Evolutionary conservation across 73 alveolate genomes (phyloP).

Genomic region (Paramecium sexaurelia): DNA sequence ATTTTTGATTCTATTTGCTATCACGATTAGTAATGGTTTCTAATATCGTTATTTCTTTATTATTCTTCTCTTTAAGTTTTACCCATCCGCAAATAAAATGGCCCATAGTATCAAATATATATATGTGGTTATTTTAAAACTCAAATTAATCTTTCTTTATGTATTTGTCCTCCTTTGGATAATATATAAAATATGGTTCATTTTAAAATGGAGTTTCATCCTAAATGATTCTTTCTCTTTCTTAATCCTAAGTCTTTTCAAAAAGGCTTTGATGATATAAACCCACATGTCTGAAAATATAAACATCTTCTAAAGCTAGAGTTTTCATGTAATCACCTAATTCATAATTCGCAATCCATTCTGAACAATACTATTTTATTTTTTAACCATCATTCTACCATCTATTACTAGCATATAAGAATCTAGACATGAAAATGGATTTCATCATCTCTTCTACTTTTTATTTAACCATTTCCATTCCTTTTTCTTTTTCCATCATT

Average conservation of each 20-base stretch:
- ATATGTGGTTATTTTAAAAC: background rate
- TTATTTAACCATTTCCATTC: background rate
- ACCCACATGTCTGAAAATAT: slow-evolving; percentile 14
- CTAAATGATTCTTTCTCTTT: background rate
- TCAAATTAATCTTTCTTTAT: background rate
- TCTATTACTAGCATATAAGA: background rate
- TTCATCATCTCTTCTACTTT: background rate
- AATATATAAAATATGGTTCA: background rate
- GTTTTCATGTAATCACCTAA: background rate
- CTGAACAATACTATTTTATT: background rate
- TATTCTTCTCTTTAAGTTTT: background rate
- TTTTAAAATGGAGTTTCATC: background rate
- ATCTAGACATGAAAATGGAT: background rate
- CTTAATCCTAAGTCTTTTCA: background rate
- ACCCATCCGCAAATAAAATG: slow-evolving; percentile 27
- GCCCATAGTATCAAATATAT: slow-evolving; percentile 7
- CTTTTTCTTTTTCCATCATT: background rate
- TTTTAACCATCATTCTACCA: background rate
- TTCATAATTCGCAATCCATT: slow-evolving; percentile 29
- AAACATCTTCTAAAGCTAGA: background rate
- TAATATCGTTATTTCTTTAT: background rate
- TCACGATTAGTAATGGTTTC: background rate
- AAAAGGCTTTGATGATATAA: background rate
- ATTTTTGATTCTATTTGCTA: background rate
- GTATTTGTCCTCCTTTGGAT: background rate